Evolutionary conservation across 192 early-diverging fungal genomes (phyloP).

Genomic region (Geranomyces michiganensis): DNA sequence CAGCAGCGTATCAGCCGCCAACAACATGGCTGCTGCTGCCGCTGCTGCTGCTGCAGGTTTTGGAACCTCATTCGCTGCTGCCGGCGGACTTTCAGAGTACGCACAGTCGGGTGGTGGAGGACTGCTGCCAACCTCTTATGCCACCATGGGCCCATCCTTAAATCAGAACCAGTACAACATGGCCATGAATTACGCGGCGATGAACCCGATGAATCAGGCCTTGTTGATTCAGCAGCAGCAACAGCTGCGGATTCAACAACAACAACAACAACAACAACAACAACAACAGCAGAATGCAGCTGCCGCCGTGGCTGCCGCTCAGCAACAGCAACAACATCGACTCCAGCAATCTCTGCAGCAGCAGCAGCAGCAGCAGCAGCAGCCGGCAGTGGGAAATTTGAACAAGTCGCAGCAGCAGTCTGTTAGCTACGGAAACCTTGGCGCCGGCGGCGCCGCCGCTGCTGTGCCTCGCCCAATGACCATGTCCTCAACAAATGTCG

Average conservation of each 20-base stretch:
- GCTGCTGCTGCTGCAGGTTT: not conserved
- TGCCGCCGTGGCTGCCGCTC: too few species aligned
- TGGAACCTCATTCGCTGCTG: not conserved
- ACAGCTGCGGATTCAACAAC: not conserved
- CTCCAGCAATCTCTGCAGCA: conserved; percentile 1
- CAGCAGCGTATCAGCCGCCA: not conserved
- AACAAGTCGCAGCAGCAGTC: not conserved
- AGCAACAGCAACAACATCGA: not conserved
- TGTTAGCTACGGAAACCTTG: not conserved
- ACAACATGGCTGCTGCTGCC: not conserved
- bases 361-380: not conserved
- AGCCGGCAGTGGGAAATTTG: not conserved
- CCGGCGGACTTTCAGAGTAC: not conserved
- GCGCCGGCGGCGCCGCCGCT: not conserved
- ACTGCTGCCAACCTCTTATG: not conserved
- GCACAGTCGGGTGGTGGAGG: not conserved
- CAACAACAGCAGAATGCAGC: not conserved
- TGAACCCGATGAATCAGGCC: not conserved
- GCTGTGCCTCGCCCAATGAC: not conserved
- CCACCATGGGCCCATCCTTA: not conserved
- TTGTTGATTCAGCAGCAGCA: not conserved
- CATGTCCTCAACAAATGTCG: not conserved
- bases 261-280: conserved; percentile 4
- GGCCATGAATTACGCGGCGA: not conserved
- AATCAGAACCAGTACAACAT: not conserved